Evolutionary conservation across 1,284 basidiomycete genomes (phyloP), one percentile per base, ranked within the genome.

Genomic region (Melanopsichium pennsylvanicum): DNA sequence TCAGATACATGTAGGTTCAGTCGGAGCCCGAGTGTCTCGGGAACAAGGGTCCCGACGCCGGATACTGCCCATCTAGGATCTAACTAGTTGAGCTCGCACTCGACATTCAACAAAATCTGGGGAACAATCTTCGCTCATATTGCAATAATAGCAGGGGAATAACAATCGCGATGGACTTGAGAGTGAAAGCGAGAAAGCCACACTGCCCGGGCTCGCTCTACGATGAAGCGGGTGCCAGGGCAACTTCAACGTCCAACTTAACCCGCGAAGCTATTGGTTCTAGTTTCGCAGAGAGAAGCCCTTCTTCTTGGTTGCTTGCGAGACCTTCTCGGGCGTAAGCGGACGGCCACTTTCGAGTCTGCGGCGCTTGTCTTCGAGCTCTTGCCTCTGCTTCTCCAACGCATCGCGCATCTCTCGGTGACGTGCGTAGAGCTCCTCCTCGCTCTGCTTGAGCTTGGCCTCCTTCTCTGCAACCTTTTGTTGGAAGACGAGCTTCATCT

Each of bases 321-420:
- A 61, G n/a, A 68, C 82, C 87, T 95, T 95, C 84, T 97, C 94
- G 29, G 94, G 95, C 40, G 94, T 97, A 25, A 78, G 48, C 22
- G 75, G 74, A 26, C 70, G 58, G 33, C 73, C 94, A 75, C 88
- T 90, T 85, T 97, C 95, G 82, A 97, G 87, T 79, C 90, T 88
- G 80, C 90, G 88, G 83, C 92, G 86, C 88, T 97, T 97, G 89
- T 97, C 95, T 84, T 98, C 95, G 75, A 98, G 86, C 80, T 98
- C 95, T 67, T 86, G 80, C 74, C 93, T 88, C 83, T 98, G 95
- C 85, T 95, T 97, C 84, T 98, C 96, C 76, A 98, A 85, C 16
- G 79, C 76, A 45, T 78, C 74, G 42, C 76, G 64, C 78, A 80
- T 80, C 68, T 80, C 77, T 40, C 77, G 66, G 57, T 80, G 78